Percentiles rank a stretch among this genome's conserved stretches.
Evolutionary conservation across 1,284 basidiomycete genomes (phyloP).

Genomic region (Moesziomyces sp.): DNA sequence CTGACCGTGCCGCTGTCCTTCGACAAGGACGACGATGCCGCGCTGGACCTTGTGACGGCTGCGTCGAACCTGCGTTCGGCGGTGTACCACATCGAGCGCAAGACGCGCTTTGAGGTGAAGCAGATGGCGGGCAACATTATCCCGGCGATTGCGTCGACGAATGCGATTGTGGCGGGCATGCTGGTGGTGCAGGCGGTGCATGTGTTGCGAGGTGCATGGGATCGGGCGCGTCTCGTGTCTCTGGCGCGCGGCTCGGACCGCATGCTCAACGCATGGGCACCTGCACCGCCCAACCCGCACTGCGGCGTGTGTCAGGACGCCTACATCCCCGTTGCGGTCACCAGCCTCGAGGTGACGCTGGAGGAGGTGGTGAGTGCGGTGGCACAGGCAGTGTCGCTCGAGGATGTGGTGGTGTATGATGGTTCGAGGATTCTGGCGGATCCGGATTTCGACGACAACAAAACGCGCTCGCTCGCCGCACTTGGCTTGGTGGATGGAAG

Average conservation of each 20-base stretch:
- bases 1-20: slow-evolving; percentile 80
- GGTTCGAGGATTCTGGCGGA: slow-evolving; percentile 83
- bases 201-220: slow-evolving; percentile 71
- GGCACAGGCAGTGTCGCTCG: slow-evolving; percentile 71
- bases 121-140: slow-evolving; percentile 98
- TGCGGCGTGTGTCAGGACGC: slow-evolving; percentile 89
- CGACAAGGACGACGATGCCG: slow-evolving; percentile 98
- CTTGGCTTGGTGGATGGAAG: slow-evolving; percentile 76
- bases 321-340: slow-evolving; percentile 75
- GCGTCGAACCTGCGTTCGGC: slow-evolving; percentile 89
- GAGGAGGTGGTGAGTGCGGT: slow-evolving; percentile 76
- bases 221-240: slow-evolving; percentile 41
- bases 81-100: slow-evolving; percentile 85
- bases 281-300: slow-evolving; percentile 40
- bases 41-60: slow-evolving; percentile 94
- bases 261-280: slow-evolving; percentile 34
- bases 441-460: slow-evolving; percentile 88
- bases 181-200: slow-evolving; percentile 92
- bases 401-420: slow-evolving; percentile 73
- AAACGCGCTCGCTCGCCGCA: slow-evolving; percentile 77
- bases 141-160: slow-evolving; percentile 98
- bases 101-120: slow-evolving; percentile 98
- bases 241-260: slow-evolving; percentile 41
- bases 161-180: slow-evolving; percentile 93
- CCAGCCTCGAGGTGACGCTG: slow-evolving; percentile 79